phyloP scores from a whole-genome alignment of 1,284 basidiomycete species.

The Austroboletus novae-zelandiae region DNA sequence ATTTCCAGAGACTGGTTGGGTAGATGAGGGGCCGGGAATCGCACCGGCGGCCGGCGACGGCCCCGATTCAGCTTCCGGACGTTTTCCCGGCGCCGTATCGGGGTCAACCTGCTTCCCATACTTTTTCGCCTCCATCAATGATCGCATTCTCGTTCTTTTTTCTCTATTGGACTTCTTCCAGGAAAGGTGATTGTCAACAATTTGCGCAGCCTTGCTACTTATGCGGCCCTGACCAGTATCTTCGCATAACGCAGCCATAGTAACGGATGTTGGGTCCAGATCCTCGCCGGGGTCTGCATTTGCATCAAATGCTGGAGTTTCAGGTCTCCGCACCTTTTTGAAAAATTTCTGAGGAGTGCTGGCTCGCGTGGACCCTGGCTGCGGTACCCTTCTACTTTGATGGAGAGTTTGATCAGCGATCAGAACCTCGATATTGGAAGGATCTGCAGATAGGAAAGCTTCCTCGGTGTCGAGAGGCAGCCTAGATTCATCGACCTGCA shows the following conservation, averaged over 20 bases:
- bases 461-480: slow-evolving; percentile 2
- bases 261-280: slow-evolving; percentile 72
- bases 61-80: slow-evolving; percentile 15
- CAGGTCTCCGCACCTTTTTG: slow-evolving; percentile 38
- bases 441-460: not conserved
- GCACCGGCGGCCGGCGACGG: slow-evolving; percentile 5
- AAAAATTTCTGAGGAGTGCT: slow-evolving; percentile 15
- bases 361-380: slow-evolving; percentile 14
- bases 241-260: slow-evolving; percentile 72
- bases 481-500: slow-evolving; percentile 2
- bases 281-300: slow-evolving; percentile 67
- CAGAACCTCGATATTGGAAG: slow-evolving; percentile 2
- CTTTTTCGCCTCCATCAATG: slow-evolving; percentile 67
- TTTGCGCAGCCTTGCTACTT: slow-evolving; percentile 68
- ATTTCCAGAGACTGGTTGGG: slow-evolving; percentile 9
- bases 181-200: slow-evolving; percentile 61
- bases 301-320: slow-evolving; percentile 52
- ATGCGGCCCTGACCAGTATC: slow-evolving; percentile 73
- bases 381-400: slow-evolving; percentile 10
- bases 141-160: slow-evolving; percentile 58
- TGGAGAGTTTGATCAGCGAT: slow-evolving; percentile 6
- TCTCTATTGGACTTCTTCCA: slow-evolving; percentile 68
- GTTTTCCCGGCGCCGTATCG: slow-evolving; percentile 19
- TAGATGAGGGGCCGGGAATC: slow-evolving; percentile 4
- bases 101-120: slow-evolving; percentile 57